Conservation (phyloP, 2,329 filamentous ascomycete species). For the Penicillium fuscoglaucum region DNA sequence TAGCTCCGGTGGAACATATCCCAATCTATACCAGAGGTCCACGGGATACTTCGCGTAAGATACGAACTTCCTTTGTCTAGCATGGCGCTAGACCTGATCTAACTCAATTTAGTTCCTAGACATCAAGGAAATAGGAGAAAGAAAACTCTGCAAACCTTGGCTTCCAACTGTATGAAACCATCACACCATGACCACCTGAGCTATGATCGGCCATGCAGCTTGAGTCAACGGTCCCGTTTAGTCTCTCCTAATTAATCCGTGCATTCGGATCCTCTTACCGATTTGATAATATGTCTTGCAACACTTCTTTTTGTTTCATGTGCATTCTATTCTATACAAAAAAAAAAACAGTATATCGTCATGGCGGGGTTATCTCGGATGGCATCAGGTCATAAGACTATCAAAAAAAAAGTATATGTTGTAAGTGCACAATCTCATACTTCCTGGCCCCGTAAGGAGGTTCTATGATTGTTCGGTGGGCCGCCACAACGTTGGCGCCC, state of each 20-base stretch:
- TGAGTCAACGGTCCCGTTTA: slow-evolving; percentile 11
- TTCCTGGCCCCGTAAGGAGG: neutral
- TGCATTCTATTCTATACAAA: neutral
- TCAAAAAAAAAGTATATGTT: neutral
- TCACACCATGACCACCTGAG: slow-evolving; percentile 9
- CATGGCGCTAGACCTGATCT: slow-evolving; percentile 5
- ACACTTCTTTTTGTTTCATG: neutral
- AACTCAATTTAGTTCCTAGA: neutral
- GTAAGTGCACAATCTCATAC: neutral
- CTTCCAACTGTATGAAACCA: slow-evolving; percentile 5
- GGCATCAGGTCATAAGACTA: slow-evolving; percentile 6
- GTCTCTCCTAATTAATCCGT: slow-evolving; percentile 25
- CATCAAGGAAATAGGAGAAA: slow-evolving; percentile 4
- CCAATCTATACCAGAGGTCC: neutral
- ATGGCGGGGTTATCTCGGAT: slow-evolving; percentile 1
- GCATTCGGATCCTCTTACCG: slow-evolving; percentile 21
- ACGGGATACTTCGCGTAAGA: neutral
- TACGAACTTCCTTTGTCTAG: slow-evolving; percentile 12
- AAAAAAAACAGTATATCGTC: neutral
- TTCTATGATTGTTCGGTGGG: slow-evolving; percentile 5
- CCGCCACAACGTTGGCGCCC: slow-evolving; percentile 4
- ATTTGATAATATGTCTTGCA: neutral
- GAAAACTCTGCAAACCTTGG: slow-evolving; percentile 13
- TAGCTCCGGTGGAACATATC: neutral
- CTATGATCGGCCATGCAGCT: slow-evolving; percentile 24